Base-by-base conservation (phyloP, 2,329 filamentous ascomycete genomes). In the Alternaria viburni region DNA sequence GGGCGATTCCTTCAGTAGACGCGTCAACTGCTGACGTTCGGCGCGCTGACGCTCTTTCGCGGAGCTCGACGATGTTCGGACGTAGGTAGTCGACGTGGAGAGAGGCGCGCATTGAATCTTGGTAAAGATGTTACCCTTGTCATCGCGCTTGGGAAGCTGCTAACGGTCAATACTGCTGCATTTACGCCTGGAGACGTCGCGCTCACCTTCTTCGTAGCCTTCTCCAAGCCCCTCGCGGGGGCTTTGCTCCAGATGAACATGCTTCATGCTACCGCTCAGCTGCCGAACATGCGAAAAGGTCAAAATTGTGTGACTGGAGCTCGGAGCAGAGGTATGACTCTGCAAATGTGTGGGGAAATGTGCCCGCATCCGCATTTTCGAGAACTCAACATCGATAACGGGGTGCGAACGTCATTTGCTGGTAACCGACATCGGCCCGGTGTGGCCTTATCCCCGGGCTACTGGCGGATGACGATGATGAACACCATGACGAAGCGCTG, bases 1-100 rank as follows among this genome's bases (percentile, higher is more conserved):
- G 6, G 94, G 92, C 11, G 93, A 93, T 17, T 94, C 93, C 74
- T 92, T 93, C 30, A 99, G 85, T 4, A 98, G 67, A 28, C 74
- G 74, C 19, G 76, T 78, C 72, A 80, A 68, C 68, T 78, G 73
- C 51, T 79, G 71, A 55, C 77, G 77, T 61, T 80, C 76, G 43
- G 76, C 75, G 36, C 76, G 76, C 61, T 78, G 77, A 32, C 76
- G 72, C 66, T 76, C 75, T 69, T 78, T 79, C 15, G 74, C 74
- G 4, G 72, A 71, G 66, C 73, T 77, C 46, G 68, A 73, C 3
- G 65, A 60, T 57, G 69, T 70, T 47, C 66, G 69, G 11, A 71
- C 57, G 55, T 70, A 69, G 59, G 68, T 51, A 2, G 63, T 62
- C 3, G 68, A 70, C 25, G 70, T 62, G 41, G 55, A 43, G 4